Evolutionary conservation across 768 basidiomycete genomes (phyloP).

Genomic region (Strobilomyces echinocephalus): DNA sequence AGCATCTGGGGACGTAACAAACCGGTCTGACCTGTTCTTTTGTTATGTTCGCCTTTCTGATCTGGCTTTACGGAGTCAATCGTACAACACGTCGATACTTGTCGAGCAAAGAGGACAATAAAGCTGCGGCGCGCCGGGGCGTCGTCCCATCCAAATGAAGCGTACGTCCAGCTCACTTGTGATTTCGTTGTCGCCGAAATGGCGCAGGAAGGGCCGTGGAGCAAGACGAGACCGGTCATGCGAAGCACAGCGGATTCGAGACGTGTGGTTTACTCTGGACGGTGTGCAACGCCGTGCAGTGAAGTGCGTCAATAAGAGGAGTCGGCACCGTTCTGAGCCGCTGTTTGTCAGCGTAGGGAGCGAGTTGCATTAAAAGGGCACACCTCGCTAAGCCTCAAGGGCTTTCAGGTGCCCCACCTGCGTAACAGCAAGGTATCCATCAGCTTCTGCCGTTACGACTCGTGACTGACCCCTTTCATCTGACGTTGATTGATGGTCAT

Average conservation of each 20-base stretch:
- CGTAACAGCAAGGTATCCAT: conserved; percentile 10
- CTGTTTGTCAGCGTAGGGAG: neutral
- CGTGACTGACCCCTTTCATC: neutral
- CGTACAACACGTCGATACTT: conserved; percentile 1
- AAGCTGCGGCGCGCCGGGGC: conserved; percentile 60
- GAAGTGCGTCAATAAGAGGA: neutral
- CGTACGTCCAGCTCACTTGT: conserved; percentile 65
- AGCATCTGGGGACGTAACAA: conserved; percentile 57
- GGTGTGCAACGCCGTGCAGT: neutral
- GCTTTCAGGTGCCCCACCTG: neutral
- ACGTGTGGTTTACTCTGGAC: neutral
- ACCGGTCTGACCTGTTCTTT: conserved; percentile 71
- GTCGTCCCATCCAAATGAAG: conserved; percentile 62
- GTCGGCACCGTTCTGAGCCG: no score
- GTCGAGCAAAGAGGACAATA: conserved; percentile 45
- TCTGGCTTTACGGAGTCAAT: neutral
- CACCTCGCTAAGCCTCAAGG: neutral
- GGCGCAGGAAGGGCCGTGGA: conserved; percentile 63
- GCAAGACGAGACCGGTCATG: neutral
- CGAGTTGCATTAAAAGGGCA: conserved; percentile 1
- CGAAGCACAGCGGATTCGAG: neutral
- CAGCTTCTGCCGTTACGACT: conserved; percentile 8
- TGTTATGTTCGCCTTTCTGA: conserved; percentile 43
- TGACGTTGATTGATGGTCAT: conserved; percentile 8
- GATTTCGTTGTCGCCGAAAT: conserved; percentile 59